Evolutionary conservation across 257 asterid species (phyloP), one percentile per base, ranked within the genome.

Genomic region (Buddleja alternifolia): DNA sequence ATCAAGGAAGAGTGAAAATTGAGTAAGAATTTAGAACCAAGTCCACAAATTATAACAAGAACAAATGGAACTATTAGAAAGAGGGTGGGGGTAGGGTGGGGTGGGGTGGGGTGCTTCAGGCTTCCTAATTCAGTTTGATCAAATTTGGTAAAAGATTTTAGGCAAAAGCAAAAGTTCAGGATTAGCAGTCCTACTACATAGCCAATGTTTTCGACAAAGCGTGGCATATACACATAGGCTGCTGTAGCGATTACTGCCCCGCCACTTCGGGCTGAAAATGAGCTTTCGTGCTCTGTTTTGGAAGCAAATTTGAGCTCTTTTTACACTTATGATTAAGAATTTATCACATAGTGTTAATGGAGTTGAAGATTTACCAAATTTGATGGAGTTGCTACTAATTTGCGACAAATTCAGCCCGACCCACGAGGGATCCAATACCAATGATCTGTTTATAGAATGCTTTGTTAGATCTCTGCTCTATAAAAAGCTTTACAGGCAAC

Each of bases 1-100:
- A 7, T 12, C 32, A 20, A 24, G 55, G 63, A 67, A 34, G 59
- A 39, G 62, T 37, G 67, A 51, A 73, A 58, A 47, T 59, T 69
- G 63, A 50, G 66, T 21, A 9, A 53, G 37, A 59, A 37, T 54
- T 73, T 34, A 34, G 58, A 24, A 61, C 15, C n/a, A 50, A 40
- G 11, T 21, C 45, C 20, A 53, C 29, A 65, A 34, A 8, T 32
- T 63, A 52, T 39, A 55, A 64, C 25, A 54, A 62, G 63, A 70
- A 36, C 17, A 17, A 56, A 34, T 61, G 67, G 51, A 59, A 57
- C 47, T 58, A 65, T 60, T 76, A 24, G 17, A 71, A 29, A 29
- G 34, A 29, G n/a, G n/a, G n/a, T n/a, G n/a, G n/a, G n/a, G n/a
- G n/a, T n/a, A n/a, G n/a, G n/a, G n/a, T n/a, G n/a, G n/a, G n/a